Percentiles rank a stretch among this genome's conserved stretches.
These are phyloP conservation scores for Macrotyloma uniflorum DNA, from an alignment of 306 rosid species.

Conservation along the genomic window DNA sequence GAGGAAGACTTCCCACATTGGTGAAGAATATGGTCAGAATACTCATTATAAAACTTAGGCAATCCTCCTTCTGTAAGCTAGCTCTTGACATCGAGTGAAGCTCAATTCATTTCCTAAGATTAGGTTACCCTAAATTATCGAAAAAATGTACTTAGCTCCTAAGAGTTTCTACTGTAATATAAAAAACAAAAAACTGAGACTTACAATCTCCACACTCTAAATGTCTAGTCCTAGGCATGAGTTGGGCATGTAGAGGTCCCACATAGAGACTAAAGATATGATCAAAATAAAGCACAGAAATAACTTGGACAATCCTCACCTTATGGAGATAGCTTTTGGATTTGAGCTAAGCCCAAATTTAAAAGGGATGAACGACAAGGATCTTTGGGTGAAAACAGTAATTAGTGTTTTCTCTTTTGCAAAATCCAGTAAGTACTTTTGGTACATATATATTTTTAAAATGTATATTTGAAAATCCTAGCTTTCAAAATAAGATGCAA, in stretches of 20 bases:
- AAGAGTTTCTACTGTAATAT: too few species aligned
- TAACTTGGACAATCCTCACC: not conserved
- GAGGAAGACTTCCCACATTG: not conserved
- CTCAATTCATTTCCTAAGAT: not conserved
- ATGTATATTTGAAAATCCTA: not conserved
- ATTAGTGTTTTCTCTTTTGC: conserved; percentile 31
- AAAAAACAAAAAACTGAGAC: not conserved
- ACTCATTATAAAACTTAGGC: not conserved
- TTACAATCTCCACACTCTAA: too few species aligned
- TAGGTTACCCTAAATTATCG: not conserved
- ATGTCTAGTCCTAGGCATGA: not conserved
- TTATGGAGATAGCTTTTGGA: not conserved
- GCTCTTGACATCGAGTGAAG: not conserved
- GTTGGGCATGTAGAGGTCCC: not conserved
- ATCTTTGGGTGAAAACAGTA: not conserved
- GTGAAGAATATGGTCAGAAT: not conserved
- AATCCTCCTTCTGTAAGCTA: not conserved
- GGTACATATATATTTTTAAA: not conserved
- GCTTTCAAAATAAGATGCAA: not conserved
- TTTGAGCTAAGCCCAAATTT: not conserved
- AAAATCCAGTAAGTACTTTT: conserved; percentile 6
- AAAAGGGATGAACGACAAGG: not conserved
- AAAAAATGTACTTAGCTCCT: not conserved
- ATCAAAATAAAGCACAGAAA: not conserved
- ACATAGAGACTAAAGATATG: too few species aligned